phyloP scores from a whole-genome alignment of 2,329 filamentous ascomycete genomes.

The Pyricularia pennisetigena region DNA sequence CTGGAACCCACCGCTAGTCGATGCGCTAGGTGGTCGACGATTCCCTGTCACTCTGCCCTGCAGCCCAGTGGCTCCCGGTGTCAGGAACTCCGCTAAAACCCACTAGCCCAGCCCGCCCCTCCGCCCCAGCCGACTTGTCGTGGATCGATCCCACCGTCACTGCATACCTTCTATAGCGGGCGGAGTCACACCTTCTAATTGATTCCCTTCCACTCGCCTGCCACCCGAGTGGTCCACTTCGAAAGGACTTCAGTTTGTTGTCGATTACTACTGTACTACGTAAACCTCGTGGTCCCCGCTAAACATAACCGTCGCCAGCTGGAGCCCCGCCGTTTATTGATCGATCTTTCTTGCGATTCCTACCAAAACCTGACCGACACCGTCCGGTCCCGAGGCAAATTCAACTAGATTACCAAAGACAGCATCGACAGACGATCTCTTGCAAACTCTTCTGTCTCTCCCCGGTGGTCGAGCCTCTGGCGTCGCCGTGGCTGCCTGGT shows the following conservation, averaged over 20 bases:
- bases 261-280: neutral
- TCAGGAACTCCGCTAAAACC: neutral
- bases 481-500: neutral
- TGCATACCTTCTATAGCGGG: neutral
- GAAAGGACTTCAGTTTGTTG: neutral
- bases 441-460: neutral
- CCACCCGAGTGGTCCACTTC: neutral
- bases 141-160: neutral
- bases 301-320: neutral
- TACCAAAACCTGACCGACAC: neutral
- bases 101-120: neutral
- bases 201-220: neutral
- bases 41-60: conserved; percentile 5
- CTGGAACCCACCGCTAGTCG: conserved; percentile 2
- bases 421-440: neutral
- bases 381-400: neutral
- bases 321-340: neutral
- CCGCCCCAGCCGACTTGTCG: neutral
- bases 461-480: neutral
- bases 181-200: neutral
- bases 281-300: neutral
- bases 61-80: neutral
- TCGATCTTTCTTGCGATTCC: neutral
- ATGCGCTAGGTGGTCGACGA: neutral
- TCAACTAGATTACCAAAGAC: neutral